Base-by-base conservation (phyloP, 371 early-diverging fungal genomes). In the Mucor circinelloides region DNA sequence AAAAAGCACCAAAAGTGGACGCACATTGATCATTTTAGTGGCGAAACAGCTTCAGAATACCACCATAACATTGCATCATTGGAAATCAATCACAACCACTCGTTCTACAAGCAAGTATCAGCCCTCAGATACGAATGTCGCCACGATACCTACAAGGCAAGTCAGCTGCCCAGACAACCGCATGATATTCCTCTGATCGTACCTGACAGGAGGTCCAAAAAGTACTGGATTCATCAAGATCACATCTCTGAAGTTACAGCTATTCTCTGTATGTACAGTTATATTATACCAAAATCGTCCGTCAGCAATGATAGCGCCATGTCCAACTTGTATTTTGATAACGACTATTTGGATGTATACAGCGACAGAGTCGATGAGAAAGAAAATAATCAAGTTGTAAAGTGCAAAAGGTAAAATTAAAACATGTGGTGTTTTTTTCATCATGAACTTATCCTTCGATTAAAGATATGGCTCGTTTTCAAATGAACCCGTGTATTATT, bases 161-260 rank as follows among this genome's bases (percentile, higher is more conserved):
- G 27, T 1, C 52, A 52, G 12, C 2, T 52, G 13, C 12, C 52
- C 21, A 13, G 13, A 1, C 12, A 52, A 15, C 52, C 12, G 21
- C 52, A 1, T 21, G 25, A 27, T 15, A 15, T 52, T 52, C 23
- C 52, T 27, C 15, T 52, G 52, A 15, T 52, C 2, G 27, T 42
- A 15, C 28, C 44, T 19, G 85, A 88, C 60, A 84, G 81, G 64
- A 89, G 87, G 63, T 94, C 94, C 28, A 90, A 90, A 55, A 94
- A 99, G 81, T 99, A 97, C 80, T 99, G 99, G 99, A 95, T 99
- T 9, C 95, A 95, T 70, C 92, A 93, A 2, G 96, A 99, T 73
- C 96, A 99, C 76, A 90, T 99, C 54, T 93, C 93, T 57, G 96
- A 97, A 73, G 88, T 99, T 67, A 95, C 95, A 76, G 88, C 92